Evolutionary conservation across 164 flowering plant species (phyloP).

Genomic region (Umbellularia californica): DNA sequence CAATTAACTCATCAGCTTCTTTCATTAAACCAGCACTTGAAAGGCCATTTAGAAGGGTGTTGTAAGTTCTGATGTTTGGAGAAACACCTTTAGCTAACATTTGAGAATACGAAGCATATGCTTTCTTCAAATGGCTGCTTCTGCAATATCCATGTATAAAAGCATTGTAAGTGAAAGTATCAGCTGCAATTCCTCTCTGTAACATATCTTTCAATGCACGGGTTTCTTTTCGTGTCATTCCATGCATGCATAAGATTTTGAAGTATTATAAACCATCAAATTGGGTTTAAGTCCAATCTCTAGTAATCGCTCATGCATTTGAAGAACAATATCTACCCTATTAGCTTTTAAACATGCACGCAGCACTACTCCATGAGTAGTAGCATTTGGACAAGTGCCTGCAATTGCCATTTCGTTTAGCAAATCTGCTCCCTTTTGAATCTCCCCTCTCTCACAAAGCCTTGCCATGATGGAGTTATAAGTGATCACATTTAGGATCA

Average conservation of each 20-base stretch:
- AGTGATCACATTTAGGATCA: slow-evolving; percentile 52
- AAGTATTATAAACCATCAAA: slow-evolving; percentile 46
- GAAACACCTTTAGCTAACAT: slow-evolving; percentile 58
- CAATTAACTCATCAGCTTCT: slow-evolving; percentile 46
- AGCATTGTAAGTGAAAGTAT: slow-evolving; percentile 67
- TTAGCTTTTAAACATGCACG: slow-evolving; percentile 47
- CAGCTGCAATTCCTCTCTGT: slow-evolving; percentile 43
- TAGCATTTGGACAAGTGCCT: slow-evolving; percentile 27
- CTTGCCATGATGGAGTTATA: slow-evolving; percentile 48
- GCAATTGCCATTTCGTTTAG: slow-evolving; percentile 46
- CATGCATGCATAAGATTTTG: slow-evolving; percentile 50
- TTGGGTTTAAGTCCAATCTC: slow-evolving; percentile 52
- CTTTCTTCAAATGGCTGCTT: slow-evolving; percentile 53
- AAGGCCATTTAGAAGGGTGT: slow-evolving; percentile 51
- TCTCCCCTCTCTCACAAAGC: slow-evolving; percentile 50
- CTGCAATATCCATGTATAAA: slow-evolving; percentile 64
- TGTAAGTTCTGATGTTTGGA: slow-evolving; percentile 64
- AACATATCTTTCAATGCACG: slow-evolving; percentile 55
- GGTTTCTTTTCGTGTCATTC: slow-evolving; percentile 73
- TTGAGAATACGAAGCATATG: slow-evolving; percentile 39
- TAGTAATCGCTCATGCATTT: slow-evolving; percentile 56
- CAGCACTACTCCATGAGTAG: slow-evolving; percentile 49
- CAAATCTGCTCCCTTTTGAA: slow-evolving; percentile 43
- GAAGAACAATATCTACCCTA: slow-evolving; percentile 41
- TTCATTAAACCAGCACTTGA: slow-evolving; percentile 42